Conservation (phyloP, 2,329 filamentous ascomycete genomes). For the Dactylonectria macrodidyma region DNA sequence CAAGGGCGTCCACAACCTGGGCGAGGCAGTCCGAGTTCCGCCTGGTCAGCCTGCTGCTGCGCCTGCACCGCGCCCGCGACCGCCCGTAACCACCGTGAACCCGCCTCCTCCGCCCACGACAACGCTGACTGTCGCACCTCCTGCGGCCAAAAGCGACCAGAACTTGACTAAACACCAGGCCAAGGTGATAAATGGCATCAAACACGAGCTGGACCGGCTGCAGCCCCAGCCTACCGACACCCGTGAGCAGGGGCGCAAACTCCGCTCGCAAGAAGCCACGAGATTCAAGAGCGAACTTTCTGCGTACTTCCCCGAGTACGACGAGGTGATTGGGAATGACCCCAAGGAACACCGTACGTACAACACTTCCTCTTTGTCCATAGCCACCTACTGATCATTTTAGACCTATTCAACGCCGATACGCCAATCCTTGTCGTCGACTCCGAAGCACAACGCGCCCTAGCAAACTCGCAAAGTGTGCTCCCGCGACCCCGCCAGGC, state of each 20-base stretch:
- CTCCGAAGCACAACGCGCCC: slow-evolving; percentile 54
- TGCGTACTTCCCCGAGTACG: slow-evolving; percentile 93
- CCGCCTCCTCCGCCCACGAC: slow-evolving; percentile 35
- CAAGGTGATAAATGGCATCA: slow-evolving; percentile 74
- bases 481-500: slow-evolving; percentile 47
- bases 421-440: slow-evolving; percentile 82
- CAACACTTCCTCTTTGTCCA: background rate
- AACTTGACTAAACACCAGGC: slow-evolving; percentile 66
- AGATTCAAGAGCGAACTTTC: slow-evolving; percentile 93
- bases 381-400: slow-evolving; percentile 34
- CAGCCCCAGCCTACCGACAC: slow-evolving; percentile 64
- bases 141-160: slow-evolving; percentile 45
- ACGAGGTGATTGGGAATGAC: slow-evolving; percentile 91
- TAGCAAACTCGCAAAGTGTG: slow-evolving; percentile 46
- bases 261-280: slow-evolving; percentile 88
- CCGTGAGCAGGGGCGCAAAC: slow-evolving; percentile 78
- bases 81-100: slow-evolving; percentile 35
- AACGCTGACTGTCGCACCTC: slow-evolving; percentile 26
- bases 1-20: slow-evolving; percentile 48
- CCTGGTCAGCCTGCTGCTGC: slow-evolving; percentile 47
- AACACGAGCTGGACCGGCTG: slow-evolving; percentile 71
- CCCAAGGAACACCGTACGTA: slow-evolving; percentile 82
- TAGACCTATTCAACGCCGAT: slow-evolving; percentile 81
- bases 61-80: slow-evolving; percentile 41
- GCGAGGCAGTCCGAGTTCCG: slow-evolving; percentile 41